Base-by-base conservation (phyloP, 805 yeast genomes). In the Starmera pachycereana region DNA sequence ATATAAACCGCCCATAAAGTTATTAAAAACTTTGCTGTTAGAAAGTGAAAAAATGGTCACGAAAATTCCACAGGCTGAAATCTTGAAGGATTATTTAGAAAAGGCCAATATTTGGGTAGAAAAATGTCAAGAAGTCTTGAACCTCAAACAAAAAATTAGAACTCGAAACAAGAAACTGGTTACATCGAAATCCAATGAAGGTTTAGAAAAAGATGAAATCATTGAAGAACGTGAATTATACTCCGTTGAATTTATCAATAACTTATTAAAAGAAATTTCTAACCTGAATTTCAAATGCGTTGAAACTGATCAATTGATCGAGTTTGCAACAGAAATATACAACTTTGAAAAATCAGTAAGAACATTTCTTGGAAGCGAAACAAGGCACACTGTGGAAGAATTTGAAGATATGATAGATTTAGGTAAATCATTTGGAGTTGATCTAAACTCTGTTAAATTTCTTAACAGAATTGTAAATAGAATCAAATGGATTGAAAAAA, bases 371-470 rank as follows among this genome's bases (percentile, higher is more conserved):
- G n/a, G 33, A 3, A 55, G 52, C 7, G 56, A 53, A 18, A 49
- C 43, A 12, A 22, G 6, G 27, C 65, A 62, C 16, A 33, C 51
- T 0, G 39, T 63, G 8, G 65, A 62, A 12, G 82, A 78, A 22
- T 66, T 76, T 37, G 59, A 65, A 31, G 76, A 72, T 33, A 54
- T 81, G 53, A 69, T 78, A 19, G 70, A 66, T 35, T 55, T 75
- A 31, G 90, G 89, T 2, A 63, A 66, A 41, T 67, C 78, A 3
- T 72, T 80, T 51, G 83, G 83, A 4, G 56, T 83, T 32, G 67
- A 63, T 6, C 54, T 82, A 12, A 71, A 75, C 3, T 69, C 79
- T 6, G 53, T 65, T 11, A 66, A 65, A 19, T 41, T 62, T 14
- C 55, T 73, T 37, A 67, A 63, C 37, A 56, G 60, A 29, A 51